A percentile compares a stretch with the other conserved stretches of the same genome.
Conservation (phyloP, 2,329 filamentous ascomycete genomes). For the Colletotrichum liriopes region DNA sequence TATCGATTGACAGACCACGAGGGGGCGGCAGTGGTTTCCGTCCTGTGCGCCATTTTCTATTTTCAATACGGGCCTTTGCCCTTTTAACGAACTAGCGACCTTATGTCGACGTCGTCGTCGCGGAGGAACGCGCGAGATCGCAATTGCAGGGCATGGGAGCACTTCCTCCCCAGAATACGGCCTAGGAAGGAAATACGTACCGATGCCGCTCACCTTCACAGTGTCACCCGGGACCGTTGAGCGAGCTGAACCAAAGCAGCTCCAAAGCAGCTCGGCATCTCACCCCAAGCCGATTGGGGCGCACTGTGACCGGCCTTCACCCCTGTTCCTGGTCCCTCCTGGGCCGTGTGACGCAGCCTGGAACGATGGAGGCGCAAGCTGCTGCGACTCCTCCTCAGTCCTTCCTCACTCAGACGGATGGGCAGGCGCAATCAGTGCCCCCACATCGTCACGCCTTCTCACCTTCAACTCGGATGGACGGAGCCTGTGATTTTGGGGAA, state of each 20-base stretch:
- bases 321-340: neutral
- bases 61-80: neutral
- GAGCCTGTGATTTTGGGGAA: constrained; percentile 8
- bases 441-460: constrained; percentile 8
- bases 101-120: neutral
- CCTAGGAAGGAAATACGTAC: neutral
- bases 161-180: neutral
- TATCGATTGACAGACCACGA: constrained; percentile 21
- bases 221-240: neutral
- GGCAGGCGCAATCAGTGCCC: neutral
- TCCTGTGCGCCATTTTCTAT: neutral
- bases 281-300: neutral
- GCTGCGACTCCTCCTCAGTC: constrained; percentile 3
- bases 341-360: constrained; percentile 36
- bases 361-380: constrained; percentile 40
- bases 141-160: neutral
- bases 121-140: neutral
- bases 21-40: neutral
- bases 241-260: neutral
- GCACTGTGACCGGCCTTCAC: constrained; percentile 12
- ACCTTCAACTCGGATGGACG: constrained; percentile 14
- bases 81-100: neutral
- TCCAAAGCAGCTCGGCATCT: neutral
- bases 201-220: neutral
- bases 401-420: neutral